A percentile compares a stretch with the other conserved stretches of the same genome.
Conservation (phyloP, 352 stramenopile genomes). For the Globisporangium abappressorium region DNA sequence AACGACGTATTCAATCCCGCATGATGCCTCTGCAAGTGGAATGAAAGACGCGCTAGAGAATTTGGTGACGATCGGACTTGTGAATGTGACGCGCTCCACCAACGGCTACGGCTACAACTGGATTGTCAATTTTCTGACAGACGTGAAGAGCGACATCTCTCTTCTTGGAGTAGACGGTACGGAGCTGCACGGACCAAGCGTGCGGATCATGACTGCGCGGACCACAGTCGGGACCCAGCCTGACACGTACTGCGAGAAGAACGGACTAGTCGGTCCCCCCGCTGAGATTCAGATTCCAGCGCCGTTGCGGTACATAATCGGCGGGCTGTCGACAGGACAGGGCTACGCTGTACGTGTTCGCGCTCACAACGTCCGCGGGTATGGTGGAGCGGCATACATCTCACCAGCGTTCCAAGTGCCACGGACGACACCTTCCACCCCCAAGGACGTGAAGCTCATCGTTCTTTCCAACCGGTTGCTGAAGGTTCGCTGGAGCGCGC, state of each 20-base stretch:
- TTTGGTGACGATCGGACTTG: slow-evolving; percentile 84
- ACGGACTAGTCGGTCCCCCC: slow-evolving; percentile 28
- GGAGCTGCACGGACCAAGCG: slow-evolving; percentile 88
- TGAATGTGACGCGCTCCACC: slow-evolving; percentile 76
- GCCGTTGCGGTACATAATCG: slow-evolving; percentile 36
- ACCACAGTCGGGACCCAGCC: slow-evolving; percentile 75
- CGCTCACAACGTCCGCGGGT: slow-evolving; percentile 61
- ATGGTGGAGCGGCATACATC: slow-evolving; percentile 46
- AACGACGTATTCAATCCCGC: slow-evolving; percentile 79
- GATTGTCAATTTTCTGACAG: slow-evolving; percentile 91
- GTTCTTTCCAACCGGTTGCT: slow-evolving; percentile 62
- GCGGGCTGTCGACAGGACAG: slow-evolving; percentile 47
- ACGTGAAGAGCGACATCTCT: slow-evolving; percentile 74
- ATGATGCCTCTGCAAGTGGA: slow-evolving; percentile 81
- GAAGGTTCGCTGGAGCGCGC: slow-evolving; percentile 76
- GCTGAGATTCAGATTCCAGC: slow-evolving; percentile 33
- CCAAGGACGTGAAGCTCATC: slow-evolving; percentile 42
- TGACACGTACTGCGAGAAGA: slow-evolving; percentile 68
- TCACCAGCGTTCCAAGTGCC: slow-evolving; percentile 52
- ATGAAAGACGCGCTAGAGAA: slow-evolving; percentile 89
- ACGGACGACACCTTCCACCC: slow-evolving; percentile 35
- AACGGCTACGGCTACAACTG: slow-evolving; percentile 97
- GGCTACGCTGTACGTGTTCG: slow-evolving; percentile 63
- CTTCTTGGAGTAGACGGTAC: slow-evolving; percentile 90
- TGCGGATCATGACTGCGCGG: slow-evolving; percentile 67